Percentiles rank a stretch among this genome's conserved stretches.
phyloP scores from a whole-genome alignment of 2,329 filamentous ascomycete species.

The Phoma sp. region DNA sequence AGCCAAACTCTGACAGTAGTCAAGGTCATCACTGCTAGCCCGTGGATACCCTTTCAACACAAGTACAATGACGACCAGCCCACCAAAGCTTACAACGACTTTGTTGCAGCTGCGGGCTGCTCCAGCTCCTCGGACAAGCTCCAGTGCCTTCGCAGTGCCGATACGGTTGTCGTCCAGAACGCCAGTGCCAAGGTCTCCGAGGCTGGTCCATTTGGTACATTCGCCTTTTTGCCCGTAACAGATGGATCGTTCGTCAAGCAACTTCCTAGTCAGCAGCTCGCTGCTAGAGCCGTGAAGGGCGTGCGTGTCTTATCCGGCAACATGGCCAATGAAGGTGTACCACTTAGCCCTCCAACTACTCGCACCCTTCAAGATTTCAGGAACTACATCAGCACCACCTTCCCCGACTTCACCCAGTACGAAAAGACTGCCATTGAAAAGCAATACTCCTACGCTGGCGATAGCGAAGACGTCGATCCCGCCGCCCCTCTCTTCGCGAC shows the following conservation, averaged over 20 bases:
- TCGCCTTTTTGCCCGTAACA: slow-evolving; percentile 51
- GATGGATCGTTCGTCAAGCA: slow-evolving; percentile 50
- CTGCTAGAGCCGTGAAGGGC: slow-evolving; percentile 33
- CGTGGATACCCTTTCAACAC: slow-evolving; percentile 43
- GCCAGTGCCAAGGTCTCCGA: slow-evolving; percentile 41
- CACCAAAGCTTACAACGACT: slow-evolving; percentile 36
- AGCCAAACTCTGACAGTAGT: slow-evolving; percentile 19
- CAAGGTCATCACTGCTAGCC: slow-evolving; percentile 41
- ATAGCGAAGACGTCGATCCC: slow-evolving; percentile 28
- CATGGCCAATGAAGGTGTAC: slow-evolving; percentile 51
- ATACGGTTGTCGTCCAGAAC: slow-evolving; percentile 35
- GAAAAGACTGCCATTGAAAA: slow-evolving; percentile 36
- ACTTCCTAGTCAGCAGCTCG: slow-evolving; percentile 39
- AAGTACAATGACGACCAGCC: slow-evolving; percentile 43
- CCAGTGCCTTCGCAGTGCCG: slow-evolving; percentile 34
- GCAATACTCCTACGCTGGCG: slow-evolving; percentile 39
- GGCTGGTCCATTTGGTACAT: slow-evolving; percentile 49
- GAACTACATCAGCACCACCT: slow-evolving; percentile 36
- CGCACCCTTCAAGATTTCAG: slow-evolving; percentile 39
- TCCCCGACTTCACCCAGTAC: slow-evolving; percentile 44
- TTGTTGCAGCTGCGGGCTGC: slow-evolving; percentile 39
- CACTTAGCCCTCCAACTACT: slow-evolving; percentile 41
- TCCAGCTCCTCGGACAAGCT: slow-evolving; percentile 30
- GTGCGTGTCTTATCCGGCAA: slow-evolving; percentile 40
- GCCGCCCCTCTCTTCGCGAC: slow-evolving; percentile 36